Percentiles rank a stretch among this genome's conserved stretches.
phyloP scores from a whole-genome alignment of 768 basidiomycete genomes.

The Chalciporus chontae region DNA sequence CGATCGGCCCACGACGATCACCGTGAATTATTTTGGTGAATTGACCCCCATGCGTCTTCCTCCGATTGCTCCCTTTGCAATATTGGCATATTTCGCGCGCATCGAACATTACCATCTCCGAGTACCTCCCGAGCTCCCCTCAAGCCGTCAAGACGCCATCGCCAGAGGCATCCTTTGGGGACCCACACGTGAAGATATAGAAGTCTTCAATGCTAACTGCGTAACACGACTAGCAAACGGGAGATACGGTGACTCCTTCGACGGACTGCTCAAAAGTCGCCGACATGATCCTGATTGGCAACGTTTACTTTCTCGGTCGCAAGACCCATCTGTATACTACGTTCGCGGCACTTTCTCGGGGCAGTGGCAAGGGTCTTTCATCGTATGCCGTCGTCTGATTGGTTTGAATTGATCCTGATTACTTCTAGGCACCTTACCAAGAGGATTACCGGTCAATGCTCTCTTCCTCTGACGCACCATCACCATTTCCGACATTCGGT shows the following conservation, averaged over 20 bases:
- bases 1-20: slow-evolving; percentile 27
- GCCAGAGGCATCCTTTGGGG: slow-evolving; percentile 30
- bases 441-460: slow-evolving; percentile 40
- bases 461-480: slow-evolving; percentile 31
- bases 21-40: slow-evolving; percentile 43
- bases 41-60: slow-evolving; percentile 35
- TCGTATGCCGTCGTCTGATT: slow-evolving; percentile 32
- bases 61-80: slow-evolving; percentile 43
- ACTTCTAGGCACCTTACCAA: slow-evolving; percentile 36
- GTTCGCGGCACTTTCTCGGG: slow-evolving; percentile 44
- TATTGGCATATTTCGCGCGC: slow-evolving; percentile 46
- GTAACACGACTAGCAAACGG: slow-evolving; percentile 35
- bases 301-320: slow-evolving; percentile 18
- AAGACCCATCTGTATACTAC: slow-evolving; percentile 28
- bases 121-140: slow-evolving; percentile 41
- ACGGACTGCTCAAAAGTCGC: slow-evolving; percentile 23
- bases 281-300: slow-evolving; percentile 31
- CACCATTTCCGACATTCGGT: slow-evolving; percentile 33
- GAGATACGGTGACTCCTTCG: slow-evolving; percentile 19
- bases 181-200: slow-evolving; percentile 45
- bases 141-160: slow-evolving; percentile 34
- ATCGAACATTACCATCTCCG: slow-evolving; percentile 32
- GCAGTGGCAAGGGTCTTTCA: slow-evolving; percentile 46
- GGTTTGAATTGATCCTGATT: slow-evolving; percentile 1
- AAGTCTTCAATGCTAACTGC: slow-evolving; percentile 41